Base-by-base conservation (phyloP, 2,329 filamentous ascomycete genomes). In the Fusarium verticillioides region DNA sequence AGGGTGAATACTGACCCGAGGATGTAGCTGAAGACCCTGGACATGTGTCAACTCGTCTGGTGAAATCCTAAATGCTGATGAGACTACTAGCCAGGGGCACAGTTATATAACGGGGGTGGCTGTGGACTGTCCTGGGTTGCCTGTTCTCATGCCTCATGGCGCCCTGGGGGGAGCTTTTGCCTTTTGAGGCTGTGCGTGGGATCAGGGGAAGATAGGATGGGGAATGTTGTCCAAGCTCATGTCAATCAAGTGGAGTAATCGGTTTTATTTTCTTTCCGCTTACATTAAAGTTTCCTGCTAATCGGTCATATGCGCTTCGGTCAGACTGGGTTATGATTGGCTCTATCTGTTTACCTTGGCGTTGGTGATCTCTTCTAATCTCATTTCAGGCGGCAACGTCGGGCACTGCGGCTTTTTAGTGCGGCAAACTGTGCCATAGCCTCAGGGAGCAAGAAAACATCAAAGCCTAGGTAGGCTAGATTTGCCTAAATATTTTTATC, bases 151-250 rank as follows among this genome's bases (percentile, higher is more conserved):
- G 23, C n/a, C 40, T 50, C 28, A 36, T 60, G 40, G 56, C 60
- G 63, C 52, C 62, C n/a, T 18, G 30, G 16, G 23, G n/a, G 21
- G 19, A 46, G 52, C 37, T 52, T 53, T 43, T 59, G 26, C 36
- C 46, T 43, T 36, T 52, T 44, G 60, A 42, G 66, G 66, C 63
- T 68, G 56, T 68, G 65, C 61, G n/a, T 37, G n/a, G n/a, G 57
- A 52, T 63, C 46, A 63, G 40, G 58, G 26, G 21, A 60, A 63
- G 66, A 53, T 43, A 44, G 43, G 44, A 70, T 56, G 52, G 59
- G 58, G 23, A 32, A 65, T 59, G 42, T 37, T 28, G 30, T 39
- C 42, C 50, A 42, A 39, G 36, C 36, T 37, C 18, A 37, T 37
- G 19, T 37, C 36, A 37, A 37, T 37, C 18, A 19, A 37, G 36